Conservation (phyloP, 306 rosid species). For the Nissolia schottii region DNA sequence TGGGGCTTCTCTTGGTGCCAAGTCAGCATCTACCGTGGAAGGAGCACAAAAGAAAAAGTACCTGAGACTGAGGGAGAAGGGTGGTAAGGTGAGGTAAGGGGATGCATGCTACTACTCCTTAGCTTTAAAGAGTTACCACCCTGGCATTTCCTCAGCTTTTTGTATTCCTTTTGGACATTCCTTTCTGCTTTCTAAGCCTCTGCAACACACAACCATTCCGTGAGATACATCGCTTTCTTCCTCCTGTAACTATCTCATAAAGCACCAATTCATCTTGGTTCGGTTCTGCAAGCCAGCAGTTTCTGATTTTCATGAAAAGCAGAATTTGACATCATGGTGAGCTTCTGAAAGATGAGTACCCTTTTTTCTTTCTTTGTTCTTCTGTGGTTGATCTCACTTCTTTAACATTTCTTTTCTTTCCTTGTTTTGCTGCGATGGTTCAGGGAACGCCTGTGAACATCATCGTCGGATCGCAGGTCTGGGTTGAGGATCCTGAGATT, state of each 20-base stretch:
- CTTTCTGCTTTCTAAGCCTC: conserved; percentile 37
- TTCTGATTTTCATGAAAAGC: conserved; percentile 42
- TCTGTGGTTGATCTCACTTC: neutral
- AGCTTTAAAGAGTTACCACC: conserved; percentile 47
- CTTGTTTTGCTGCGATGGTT: conserved; percentile 20
- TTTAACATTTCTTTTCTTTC: conserved; percentile 10
- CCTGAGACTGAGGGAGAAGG: conserved; percentile 27
- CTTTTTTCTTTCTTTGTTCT: neutral
- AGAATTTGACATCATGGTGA: conserved; percentile 51
- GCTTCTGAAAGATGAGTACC: conserved; percentile 9
- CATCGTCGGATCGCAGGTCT: conserved; percentile 82
- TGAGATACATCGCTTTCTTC: neutral
- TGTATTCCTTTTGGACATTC: conserved; percentile 44
- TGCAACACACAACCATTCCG: conserved; percentile 25
- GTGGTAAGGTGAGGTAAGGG: conserved; percentile 19
- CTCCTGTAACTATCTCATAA: conserved; percentile 13
- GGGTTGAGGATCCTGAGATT: conserved; percentile 68
- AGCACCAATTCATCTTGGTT: conserved; percentile 11
- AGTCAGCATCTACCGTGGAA: conserved; percentile 57
- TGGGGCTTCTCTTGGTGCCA: conserved; percentile 38
- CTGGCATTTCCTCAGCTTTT: conserved; percentile 58
- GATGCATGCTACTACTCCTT: conserved; percentile 35
- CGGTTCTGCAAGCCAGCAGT: conserved; percentile 10
- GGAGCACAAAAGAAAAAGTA: conserved; percentile 29
- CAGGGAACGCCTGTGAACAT: conserved; percentile 90